Percentiles rank a stretch among this genome's conserved stretches.
phyloP scores from a whole-genome alignment of 1,284 basidiomycete species.

The Omphalotus olearius region DNA sequence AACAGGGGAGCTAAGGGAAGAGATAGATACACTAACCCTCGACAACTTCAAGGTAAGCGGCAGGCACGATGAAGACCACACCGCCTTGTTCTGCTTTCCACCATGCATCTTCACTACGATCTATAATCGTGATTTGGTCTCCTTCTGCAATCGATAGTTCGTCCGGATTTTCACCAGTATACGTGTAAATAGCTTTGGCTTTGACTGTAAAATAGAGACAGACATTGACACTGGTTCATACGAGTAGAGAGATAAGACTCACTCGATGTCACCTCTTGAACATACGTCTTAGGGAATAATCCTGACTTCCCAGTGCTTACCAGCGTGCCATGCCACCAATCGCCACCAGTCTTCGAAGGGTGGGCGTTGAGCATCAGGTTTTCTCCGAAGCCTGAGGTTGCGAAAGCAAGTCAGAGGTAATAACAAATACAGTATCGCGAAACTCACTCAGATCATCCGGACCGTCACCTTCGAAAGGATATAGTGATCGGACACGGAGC shows the following conservation, averaged over 20 bases:
- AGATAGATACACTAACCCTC: conserved; percentile 74
- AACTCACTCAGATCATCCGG: conserved; percentile 79
- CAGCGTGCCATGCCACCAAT: conserved; percentile 94
- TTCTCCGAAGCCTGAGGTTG: conserved; percentile 67
- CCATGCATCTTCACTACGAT: conserved; percentile 82
- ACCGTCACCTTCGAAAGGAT: conserved; percentile 80
- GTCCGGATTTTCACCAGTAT: conserved; percentile 65
- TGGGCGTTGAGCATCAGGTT: conserved; percentile 79
- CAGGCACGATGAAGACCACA: conserved; percentile 83
- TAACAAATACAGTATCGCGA: neutral
- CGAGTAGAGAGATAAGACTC: conserved; percentile 25
- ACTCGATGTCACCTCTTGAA: conserved; percentile 69
- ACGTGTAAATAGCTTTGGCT: conserved; percentile 79
- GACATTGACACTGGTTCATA: conserved; percentile 7
- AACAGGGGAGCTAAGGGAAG: conserved; percentile 54
- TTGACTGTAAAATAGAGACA: conserved; percentile 42
- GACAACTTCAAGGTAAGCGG: conserved; percentile 78
- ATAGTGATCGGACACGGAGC: conserved; percentile 75
- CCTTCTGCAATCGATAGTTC: conserved; percentile 83
- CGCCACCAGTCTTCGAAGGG: conserved; percentile 78
- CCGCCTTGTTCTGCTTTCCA: conserved; percentile 90
- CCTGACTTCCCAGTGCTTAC: conserved; percentile 70
- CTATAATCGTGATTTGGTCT: conserved; percentile 73
- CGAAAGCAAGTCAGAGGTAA: conserved; percentile 9
- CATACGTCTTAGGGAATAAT: conserved; percentile 90